A percentile compares a stretch with the other conserved stretches of the same genome.
Evolutionary conservation across 805 yeast genomes (phyloP).

Genomic region (Ogataea saltuana): DNA sequence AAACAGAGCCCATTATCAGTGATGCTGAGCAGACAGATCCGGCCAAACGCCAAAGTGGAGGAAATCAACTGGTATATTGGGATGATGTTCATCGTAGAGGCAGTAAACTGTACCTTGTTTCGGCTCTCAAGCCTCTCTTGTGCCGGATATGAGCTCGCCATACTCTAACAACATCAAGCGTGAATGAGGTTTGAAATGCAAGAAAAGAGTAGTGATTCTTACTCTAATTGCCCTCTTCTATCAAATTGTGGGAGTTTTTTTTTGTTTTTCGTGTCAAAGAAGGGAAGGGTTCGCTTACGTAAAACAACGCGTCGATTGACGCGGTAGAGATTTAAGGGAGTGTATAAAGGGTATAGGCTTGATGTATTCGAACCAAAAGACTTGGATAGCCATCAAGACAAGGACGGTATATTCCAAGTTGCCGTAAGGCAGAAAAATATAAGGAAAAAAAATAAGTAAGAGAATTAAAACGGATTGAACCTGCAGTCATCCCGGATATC

Average conservation of each 20-base stretch:
- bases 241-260: no score
- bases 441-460: background rate
- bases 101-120: conserved; percentile 26
- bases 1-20: conserved; percentile 54
- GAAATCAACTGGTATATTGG: conserved; percentile 30
- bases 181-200: no score
- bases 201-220: no score
- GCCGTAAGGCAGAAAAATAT: background rate
- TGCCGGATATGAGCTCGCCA: background rate
- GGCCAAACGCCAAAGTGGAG: conserved; percentile 34
- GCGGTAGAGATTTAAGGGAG: no score
- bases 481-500: background rate
- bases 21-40: conserved; percentile 35
- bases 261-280: no score
- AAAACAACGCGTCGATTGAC: no score
- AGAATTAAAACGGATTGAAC: background rate
- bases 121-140: conserved; percentile 8
- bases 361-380: background rate
- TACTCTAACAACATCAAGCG: background rate
- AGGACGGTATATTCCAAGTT: conserved; percentile 1
- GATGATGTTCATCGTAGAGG: conserved; percentile 30
- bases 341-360: no score
- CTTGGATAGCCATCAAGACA: conserved; percentile 1
- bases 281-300: no score
- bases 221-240: no score